Percentiles rank a stretch among this genome's conserved stretches.
phyloP scores from a whole-genome alignment of 352 stramenopile species.

The Phytophthora kernoviae region DNA sequence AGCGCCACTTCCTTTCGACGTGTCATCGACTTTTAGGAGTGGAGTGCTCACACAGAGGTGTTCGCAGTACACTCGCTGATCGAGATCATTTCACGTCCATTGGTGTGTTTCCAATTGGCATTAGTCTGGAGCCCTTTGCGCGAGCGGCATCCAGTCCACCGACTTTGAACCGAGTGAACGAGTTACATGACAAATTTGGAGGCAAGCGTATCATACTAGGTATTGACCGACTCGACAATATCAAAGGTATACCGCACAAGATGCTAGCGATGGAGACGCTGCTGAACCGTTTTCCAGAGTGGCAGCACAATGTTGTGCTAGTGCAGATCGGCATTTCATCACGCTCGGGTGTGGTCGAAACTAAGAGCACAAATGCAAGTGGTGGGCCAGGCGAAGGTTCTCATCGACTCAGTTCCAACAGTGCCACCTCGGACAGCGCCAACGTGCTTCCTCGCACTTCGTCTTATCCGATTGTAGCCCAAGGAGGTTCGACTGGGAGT shows the following conservation, averaged over 20 bases:
- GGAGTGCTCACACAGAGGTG: constrained; percentile 75
- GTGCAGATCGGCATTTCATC: constrained; percentile 97
- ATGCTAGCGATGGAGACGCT: constrained; percentile 88
- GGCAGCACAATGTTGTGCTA: constrained; percentile 94
- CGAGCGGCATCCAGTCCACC: constrained; percentile 54
- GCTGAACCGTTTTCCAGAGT: constrained; percentile 88
- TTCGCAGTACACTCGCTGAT: constrained; percentile 68
- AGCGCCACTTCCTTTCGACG: constrained; percentile 86
- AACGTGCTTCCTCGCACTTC: constrained; percentile 24
- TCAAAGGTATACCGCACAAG: constrained; percentile 91
- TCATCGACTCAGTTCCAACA: constrained; percentile 21
- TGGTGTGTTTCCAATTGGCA: constrained; percentile 88
- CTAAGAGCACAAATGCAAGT: constrained; percentile 15
- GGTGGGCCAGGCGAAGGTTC: constrained; percentile 10
- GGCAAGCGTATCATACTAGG: constrained; percentile 84
- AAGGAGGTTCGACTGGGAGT: constrained; percentile 19
- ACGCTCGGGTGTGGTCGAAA: constrained; percentile 53
- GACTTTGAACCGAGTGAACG: constrained; percentile 69
- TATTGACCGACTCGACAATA: constrained; percentile 88
- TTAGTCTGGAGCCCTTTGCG: constrained; percentile 84
- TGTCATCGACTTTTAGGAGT: constrained; percentile 78
- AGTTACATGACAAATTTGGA: constrained; percentile 79
- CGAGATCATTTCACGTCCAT: constrained; percentile 89
- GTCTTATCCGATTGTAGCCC: constrained; percentile 26
- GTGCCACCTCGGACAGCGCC: constrained; percentile 6